Percentiles rank a stretch among this genome's conserved stretches.
Evolutionary conservation across 192 early-diverging fungal genomes (phyloP).

Genomic region (Phlyctochytrium bullatum): DNA sequence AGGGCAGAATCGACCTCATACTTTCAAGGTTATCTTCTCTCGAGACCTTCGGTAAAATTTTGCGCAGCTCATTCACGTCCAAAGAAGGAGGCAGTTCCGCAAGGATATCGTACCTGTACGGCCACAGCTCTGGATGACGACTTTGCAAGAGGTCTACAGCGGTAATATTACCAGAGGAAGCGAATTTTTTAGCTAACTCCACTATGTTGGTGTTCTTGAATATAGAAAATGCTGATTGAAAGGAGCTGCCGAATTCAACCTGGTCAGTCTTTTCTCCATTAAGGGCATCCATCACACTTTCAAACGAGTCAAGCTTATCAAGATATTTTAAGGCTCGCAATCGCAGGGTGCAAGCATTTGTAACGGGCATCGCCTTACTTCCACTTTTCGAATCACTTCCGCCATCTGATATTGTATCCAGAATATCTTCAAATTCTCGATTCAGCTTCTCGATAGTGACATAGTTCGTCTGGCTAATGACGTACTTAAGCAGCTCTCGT

Average conservation of each 20-base stretch:
- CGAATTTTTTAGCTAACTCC: conserved; percentile 54
- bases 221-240: conserved; percentile 44
- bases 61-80: conserved; percentile 36
- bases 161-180: conserved; percentile 50
- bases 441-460: conserved; percentile 43
- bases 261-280: background rate
- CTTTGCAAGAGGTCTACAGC: conserved; percentile 62
- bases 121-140: conserved; percentile 59
- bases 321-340: conserved; percentile 58
- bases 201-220: conserved; percentile 68
- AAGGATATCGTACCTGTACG: conserved; percentile 60
- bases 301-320: conserved; percentile 61
- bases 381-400: conserved; percentile 11
- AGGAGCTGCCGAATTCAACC: conserved; percentile 19
- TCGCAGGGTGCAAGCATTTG: conserved; percentile 21
- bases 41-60: conserved; percentile 30
- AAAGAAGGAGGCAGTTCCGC: conserved; percentile 58
- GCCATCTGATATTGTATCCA: too few relatives aligned
- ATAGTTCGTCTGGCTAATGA: conserved; percentile 47
- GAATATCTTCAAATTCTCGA: conserved; percentile 30
- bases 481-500: conserved; percentile 49
- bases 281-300: conserved; percentile 42
- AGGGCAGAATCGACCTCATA: conserved; percentile 46
- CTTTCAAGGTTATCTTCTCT: conserved; percentile 27
- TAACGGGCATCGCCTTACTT: conserved; percentile 25